These are phyloP conservation scores for Penicillium sp. DNA, from an alignment of 2,329 filamentous ascomycete genomes.

Conservation along the genomic window DNA sequence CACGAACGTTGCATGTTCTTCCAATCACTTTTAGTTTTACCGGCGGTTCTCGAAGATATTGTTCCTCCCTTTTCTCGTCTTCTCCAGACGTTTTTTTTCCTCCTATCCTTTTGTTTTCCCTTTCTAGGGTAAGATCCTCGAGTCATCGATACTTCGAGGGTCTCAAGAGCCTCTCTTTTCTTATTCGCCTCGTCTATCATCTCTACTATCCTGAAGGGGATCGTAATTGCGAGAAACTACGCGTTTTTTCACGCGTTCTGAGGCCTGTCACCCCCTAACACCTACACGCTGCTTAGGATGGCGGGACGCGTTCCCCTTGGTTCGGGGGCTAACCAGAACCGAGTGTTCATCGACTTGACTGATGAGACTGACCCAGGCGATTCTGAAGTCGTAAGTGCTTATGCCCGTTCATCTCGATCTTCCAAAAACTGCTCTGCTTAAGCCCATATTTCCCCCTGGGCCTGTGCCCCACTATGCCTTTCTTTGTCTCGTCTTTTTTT, in stretches of 20 bases:
- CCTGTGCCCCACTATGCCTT: not conserved
- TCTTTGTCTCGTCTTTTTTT: not conserved
- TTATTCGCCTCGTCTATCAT: not conserved
- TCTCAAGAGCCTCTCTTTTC: not conserved
- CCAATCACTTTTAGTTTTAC: not conserved
- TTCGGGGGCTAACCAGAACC: not conserved
- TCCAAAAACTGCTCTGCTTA: not conserved
- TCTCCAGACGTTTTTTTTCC: not conserved
- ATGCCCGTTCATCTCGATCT: not conserved
- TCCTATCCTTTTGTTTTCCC: not conserved
- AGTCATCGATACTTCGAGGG: not conserved
- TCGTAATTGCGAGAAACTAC: not conserved
- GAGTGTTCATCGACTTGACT: slow-evolving; percentile 6
- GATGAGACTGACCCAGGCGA: not conserved
- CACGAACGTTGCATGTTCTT: not conserved
- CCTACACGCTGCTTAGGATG: not conserved
- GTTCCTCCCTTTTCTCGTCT: not conserved
- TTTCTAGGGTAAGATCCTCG: not conserved
- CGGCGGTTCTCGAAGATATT: not conserved
- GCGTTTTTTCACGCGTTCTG: not conserved
- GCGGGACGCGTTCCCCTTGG: not conserved
- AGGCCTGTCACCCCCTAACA: not conserved
- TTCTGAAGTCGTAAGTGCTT: not conserved
- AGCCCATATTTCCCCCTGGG: not conserved
- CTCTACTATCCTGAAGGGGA: not conserved